These are phyloP conservation scores for Arabis hirsuta DNA, from an alignment of 345 rosid species.

Conservation along the genomic window DNA sequence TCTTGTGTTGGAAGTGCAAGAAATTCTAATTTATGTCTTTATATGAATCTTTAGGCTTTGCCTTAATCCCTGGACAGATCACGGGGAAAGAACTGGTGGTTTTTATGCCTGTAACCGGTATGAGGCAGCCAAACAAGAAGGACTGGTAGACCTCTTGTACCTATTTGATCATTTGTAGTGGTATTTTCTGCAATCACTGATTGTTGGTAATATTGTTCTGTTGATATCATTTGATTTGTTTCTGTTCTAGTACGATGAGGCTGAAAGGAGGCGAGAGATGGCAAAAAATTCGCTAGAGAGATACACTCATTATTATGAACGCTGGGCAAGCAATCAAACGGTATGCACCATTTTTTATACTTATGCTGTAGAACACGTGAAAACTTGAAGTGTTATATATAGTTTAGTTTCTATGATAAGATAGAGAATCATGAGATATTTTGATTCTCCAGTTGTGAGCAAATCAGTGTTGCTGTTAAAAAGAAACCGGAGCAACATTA, in stretches of 20 bases:
- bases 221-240: neutral
- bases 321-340: conserved; percentile 47
- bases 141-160: conserved; percentile 61
- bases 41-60: conserved; percentile 42
- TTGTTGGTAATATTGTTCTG: conserved; percentile 15
- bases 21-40: conserved; percentile 16
- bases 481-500: neutral
- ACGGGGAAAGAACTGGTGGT: conserved; percentile 48
- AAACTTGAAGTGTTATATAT: neutral
- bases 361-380: neutral
- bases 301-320: conserved; percentile 50
- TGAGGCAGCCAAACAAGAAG: conserved; percentile 91
- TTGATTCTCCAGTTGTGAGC: neutral
- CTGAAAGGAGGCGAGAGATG: conserved; percentile 46
- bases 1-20: conserved; percentile 16
- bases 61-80: conserved; percentile 47
- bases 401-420: neutral
- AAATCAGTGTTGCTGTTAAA: conserved; percentile 10
- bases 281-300: conserved; percentile 44
- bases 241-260: conserved; percentile 41
- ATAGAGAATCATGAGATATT: neutral
- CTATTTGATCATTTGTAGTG: conserved; percentile 30
- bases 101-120: conserved; percentile 49
- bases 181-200: neutral
- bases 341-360: conserved; percentile 17